Conservation (phyloP, 768 basidiomycete genomes). For the Pleurotus platypus region DNA sequence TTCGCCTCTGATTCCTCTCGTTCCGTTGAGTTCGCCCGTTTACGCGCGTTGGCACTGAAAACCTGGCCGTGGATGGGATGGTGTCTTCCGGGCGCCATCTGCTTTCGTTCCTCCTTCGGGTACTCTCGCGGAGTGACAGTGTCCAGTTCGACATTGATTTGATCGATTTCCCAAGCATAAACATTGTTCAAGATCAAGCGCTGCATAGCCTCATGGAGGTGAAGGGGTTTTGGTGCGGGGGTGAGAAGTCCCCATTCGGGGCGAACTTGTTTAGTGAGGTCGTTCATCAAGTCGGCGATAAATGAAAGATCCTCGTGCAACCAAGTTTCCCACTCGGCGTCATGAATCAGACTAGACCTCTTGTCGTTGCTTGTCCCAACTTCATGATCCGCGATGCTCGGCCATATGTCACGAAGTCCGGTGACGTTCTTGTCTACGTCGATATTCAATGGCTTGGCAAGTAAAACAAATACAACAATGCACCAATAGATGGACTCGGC, state of each 20-base stretch:
- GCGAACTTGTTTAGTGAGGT: not conserved
- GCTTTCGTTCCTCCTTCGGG: too few relatives aligned
- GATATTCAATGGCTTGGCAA: too few relatives aligned
- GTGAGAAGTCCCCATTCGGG: slow-evolving; percentile 1
- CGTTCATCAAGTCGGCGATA: not conserved
- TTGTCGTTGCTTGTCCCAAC: not conserved
- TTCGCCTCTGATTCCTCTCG: too few relatives aligned
- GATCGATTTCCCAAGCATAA: not conserved
- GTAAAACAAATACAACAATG: slow-evolving; percentile 1
- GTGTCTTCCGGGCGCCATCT: too few relatives aligned
- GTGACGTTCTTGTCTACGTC: not conserved
- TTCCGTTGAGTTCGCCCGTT: too few relatives aligned
- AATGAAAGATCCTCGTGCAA: not conserved
- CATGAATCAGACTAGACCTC: not conserved
- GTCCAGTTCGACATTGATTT: too few relatives aligned
- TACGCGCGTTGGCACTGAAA: too few relatives aligned
- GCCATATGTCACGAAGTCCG: not conserved
- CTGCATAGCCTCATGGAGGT: slow-evolving; percentile 9
- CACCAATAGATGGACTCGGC: slow-evolving; percentile 7
- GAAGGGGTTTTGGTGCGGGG: not conserved
- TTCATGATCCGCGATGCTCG: slow-evolving; percentile 6
- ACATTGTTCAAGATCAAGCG: slow-evolving; percentile 1
- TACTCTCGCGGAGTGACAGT: too few relatives aligned
- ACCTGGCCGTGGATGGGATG: too few relatives aligned
- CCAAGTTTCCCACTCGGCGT: not conserved